Evolutionary conservation across 108 stramenopile genomes (phyloP), one percentile per base, ranked within the genome.

Genomic region (Cylindrotheca fusiformis): DNA sequence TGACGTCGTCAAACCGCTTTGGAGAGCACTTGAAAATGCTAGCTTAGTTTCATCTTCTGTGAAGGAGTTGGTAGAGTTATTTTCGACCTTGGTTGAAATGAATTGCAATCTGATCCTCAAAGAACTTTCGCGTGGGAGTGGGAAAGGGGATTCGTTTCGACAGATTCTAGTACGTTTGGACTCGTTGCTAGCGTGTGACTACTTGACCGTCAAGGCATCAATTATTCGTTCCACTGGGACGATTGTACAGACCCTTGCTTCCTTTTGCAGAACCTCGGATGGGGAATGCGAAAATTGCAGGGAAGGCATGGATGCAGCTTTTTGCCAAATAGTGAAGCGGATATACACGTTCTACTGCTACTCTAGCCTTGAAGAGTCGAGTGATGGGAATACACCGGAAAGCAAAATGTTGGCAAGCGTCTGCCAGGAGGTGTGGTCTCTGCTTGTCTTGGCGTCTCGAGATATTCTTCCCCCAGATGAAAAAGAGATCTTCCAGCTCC

Each of bases 61-160:
- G 25, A 58, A 79, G 32, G 82, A 87, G 52, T 51, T 82, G 32
- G 55, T 87, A 17, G 31, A 48, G 31, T 67, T 86, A 46, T 60
- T 68, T 23, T 59, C 67, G 32, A 22, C 3, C 63, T 41, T 41
- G 49, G 28, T 68, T 26, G 26, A 23, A 5, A 0, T 1, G 12
- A 36, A 66, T 28, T 56, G 48, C 23, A 6, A 29, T 21, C 0
- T 23, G 4, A 23, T 63, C 25, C 3, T 63, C 18, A 17, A 22
- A 10, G 6, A 22, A 12, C 1, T 53, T n/a, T 24, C 4, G 36
- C 2, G 1, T 1, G 48, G 28, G 2, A 5, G 10, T 17, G 17
- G 48, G 20, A 32, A 21, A 1, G 1, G 23, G 20, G 28, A 52
- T 21, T 18, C 30, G 1, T 26, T 5, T 1, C 1, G 1, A 5